phyloP scores from a whole-genome alignment of 2,329 filamentous ascomycete genomes.

The Fusarium miscanthi region DNA sequence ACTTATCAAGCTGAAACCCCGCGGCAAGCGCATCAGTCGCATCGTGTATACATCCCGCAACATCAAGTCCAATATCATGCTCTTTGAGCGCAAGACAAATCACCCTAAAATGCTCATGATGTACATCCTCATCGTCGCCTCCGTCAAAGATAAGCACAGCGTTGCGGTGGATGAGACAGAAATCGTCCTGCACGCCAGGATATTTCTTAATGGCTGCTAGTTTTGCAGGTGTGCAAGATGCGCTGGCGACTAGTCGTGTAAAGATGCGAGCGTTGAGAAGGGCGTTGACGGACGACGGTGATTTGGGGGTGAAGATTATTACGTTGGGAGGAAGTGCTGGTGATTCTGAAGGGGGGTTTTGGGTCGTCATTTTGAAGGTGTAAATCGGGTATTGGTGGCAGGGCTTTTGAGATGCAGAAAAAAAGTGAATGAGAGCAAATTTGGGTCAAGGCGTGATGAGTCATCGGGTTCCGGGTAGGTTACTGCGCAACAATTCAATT shows the following conservation, averaged over 20 bases:
- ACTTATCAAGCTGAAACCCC: slow-evolving; percentile 10
- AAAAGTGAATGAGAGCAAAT: neutral
- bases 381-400: too few relatives aligned
- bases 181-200: neutral
- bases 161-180: slow-evolving; percentile 5
- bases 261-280: neutral
- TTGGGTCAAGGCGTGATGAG: neutral
- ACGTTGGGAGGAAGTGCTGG: slow-evolving; percentile 1
- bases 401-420: neutral
- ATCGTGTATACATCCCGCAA: slow-evolving; percentile 17
- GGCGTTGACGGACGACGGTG: neutral
- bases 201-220: slow-evolving; percentile 4
- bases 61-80: slow-evolving; percentile 13
- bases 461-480: neutral
- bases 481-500: rapidly evolving
- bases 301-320: slow-evolving; percentile 2
- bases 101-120: slow-evolving; percentile 16
- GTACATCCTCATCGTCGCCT: neutral
- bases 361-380: neutral
- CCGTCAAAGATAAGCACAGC: slow-evolving; percentile 3
- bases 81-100: slow-evolving; percentile 21
- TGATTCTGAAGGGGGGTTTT: too few relatives aligned
- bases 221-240: neutral
- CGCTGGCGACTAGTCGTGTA: slow-evolving; percentile 9
- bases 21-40: slow-evolving; percentile 1